phyloP scores from a whole-genome alignment of 2,329 filamentous ascomycete species.

The Epichloe sylvatica region DNA sequence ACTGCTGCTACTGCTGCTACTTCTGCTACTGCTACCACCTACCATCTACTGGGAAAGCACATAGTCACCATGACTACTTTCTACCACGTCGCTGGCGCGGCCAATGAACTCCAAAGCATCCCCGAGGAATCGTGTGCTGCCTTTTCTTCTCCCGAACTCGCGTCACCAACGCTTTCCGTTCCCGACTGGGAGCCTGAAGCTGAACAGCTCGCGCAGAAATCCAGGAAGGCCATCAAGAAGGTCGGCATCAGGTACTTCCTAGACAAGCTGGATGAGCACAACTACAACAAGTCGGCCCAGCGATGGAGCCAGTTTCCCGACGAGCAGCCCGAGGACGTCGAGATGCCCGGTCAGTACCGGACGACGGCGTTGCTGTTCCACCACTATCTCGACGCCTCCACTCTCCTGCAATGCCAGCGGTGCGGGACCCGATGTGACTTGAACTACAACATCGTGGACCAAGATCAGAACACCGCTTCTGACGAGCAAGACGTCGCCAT shows the following conservation, averaged over 20 bases:
- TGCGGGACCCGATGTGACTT: slow-evolving; percentile 4
- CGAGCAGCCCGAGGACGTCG: neutral
- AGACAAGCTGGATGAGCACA: slow-evolving; percentile 1
- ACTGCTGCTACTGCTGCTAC: neutral
- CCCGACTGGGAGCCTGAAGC: neutral
- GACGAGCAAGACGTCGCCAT: neutral
- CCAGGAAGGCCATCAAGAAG: neutral
- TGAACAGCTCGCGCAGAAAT: neutral
- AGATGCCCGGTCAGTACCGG: neutral
- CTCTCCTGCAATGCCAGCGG: neutral
- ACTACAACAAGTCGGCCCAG: neutral
- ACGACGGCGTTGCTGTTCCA: neutral
- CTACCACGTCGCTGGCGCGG: neutral
- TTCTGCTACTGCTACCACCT: neutral
- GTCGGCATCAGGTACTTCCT: neutral
- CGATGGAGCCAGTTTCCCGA: slow-evolving; percentile 3
- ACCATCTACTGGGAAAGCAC: neutral
- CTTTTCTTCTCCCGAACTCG: neutral
- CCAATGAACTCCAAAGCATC: too few relatives aligned
- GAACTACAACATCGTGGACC: neutral
- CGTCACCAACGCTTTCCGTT: neutral
- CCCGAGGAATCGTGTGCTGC: too few relatives aligned
- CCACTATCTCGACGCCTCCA: neutral
- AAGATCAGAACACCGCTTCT: neutral
- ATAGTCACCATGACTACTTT: neutral